phyloP scores from a whole-genome alignment of 371 early-diverging fungal species.

The Dentiscutata heterogama region DNA sequence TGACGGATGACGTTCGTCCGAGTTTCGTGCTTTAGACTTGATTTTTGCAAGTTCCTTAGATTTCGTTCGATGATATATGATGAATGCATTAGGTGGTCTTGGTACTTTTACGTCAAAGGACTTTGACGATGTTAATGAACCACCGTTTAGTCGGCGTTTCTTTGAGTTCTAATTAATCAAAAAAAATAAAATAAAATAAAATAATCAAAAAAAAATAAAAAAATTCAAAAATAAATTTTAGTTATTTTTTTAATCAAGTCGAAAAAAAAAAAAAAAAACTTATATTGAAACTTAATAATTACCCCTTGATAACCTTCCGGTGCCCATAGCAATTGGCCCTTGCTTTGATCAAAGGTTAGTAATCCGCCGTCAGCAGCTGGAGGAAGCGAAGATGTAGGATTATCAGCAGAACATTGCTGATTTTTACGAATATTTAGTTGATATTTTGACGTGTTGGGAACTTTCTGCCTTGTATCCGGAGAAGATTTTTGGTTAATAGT shows the following conservation, averaged over 20 bases:
- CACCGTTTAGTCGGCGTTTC: constrained; percentile 25
- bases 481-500: background rate
- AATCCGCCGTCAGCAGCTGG: background rate
- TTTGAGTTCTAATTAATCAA: constrained; percentile 22
- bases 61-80: constrained; percentile 44
- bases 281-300: background rate
- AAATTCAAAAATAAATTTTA: background rate
- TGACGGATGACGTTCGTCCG: constrained; percentile 53
- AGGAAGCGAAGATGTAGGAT: background rate
- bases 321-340: constrained; percentile 44
- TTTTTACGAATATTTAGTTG: constrained; percentile 27
- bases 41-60: constrained; percentile 41
- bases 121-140: constrained; percentile 24
- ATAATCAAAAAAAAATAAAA: background rate
- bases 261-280: background rate
- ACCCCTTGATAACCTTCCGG: constrained; percentile 41
- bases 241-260: background rate
- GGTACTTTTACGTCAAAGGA: constrained; percentile 41
- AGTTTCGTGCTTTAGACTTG: background rate
- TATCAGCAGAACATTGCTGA: background rate
- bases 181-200: too few species aligned
- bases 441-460: constrained; percentile 24
- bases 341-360: constrained; percentile 19
- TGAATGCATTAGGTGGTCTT: constrained; percentile 44
- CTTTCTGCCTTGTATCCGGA: background rate